Evolutionary conservation across 257 asterid genomes (phyloP), one percentile per base, ranked within the genome.

Genomic region (Cruciata laevipes): DNA sequence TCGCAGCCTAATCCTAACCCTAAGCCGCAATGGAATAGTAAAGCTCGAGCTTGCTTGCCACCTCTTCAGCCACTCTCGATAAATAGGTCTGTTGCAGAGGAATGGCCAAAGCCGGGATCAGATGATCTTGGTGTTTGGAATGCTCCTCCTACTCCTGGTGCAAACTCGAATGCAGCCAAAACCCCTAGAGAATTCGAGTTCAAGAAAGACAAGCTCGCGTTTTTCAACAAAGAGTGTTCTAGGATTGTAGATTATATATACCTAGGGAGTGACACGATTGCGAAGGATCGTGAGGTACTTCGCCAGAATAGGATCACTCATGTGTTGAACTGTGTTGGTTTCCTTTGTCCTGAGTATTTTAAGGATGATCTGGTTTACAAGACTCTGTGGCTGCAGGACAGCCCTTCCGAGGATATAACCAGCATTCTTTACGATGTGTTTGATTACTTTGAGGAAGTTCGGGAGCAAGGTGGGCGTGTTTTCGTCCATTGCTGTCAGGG

Each of bases 1-100:
- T 73, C 83, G 44, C 86, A 85, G 72, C 71, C 90, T 71, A 61
- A 70, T 40, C 37, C 85, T 12, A 89, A 80, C 40, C 51, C 85
- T 7, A 89, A 80, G 73, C 87, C 96, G 16, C 89, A 84, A 69
- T 88, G 94, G 95, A 90, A 86, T 77, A 88, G 89, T 78, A 93
- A 88, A 73, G 96, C 90, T 0, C 76, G 97, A 66, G 96, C 95
- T 11, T 88, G 94, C 75, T 84, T 93, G 83, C 96, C 96, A 0
- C 97, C 99, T 6, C 97, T 93, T 70, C 98, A 89, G 78, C 99
- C 96, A 25, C 94, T 93, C 52, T 86, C 95, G 12, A 84, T 90
- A 13, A 63, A 63, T 38, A 84, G 90, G 20, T 90, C 95, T 4
- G 81, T 55, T 60, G 63, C 80, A 18, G 95, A 93, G 58, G 94